phyloP scores from a whole-genome alignment of 768 basidiomycete species.

The Leccinum arenicola region DNA sequence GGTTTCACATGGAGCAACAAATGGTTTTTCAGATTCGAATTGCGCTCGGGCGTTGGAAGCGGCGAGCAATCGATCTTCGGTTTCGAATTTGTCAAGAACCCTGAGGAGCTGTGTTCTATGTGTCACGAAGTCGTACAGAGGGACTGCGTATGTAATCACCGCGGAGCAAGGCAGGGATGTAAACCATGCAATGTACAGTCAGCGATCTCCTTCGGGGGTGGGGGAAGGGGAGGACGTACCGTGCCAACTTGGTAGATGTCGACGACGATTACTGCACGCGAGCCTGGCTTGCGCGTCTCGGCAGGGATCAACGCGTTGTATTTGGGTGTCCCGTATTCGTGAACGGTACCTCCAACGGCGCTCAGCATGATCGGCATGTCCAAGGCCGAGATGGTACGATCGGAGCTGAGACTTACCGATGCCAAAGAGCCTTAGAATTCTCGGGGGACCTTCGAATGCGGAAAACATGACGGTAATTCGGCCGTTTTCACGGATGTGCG shows the following conservation, averaged over 20 bases:
- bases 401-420: constrained; percentile 35
- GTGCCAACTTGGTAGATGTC: constrained; percentile 55
- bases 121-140: constrained; percentile 54
- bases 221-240: constrained; percentile 28
- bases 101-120: constrained; percentile 53
- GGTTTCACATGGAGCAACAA: constrained; percentile 2
- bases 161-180: background rate
- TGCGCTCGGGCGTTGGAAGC: background rate
- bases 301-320: constrained; percentile 53
- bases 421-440: constrained; percentile 58
- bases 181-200: background rate
- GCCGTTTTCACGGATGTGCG: constrained; percentile 60
- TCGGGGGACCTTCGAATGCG: constrained; percentile 58
- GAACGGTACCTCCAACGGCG: constrained; percentile 43
- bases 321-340: constrained; percentile 62
- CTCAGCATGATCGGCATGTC: background rate
- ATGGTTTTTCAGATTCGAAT: background rate
- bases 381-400: constrained; percentile 9
- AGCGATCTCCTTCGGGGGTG: background rate
- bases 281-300: constrained; percentile 48
- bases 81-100: constrained; percentile 41
- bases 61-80: constrained; percentile 31
- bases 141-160: constrained; percentile 39
- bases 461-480: constrained; percentile 60
- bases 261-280: constrained; percentile 56